A percentile compares a stretch with the other conserved stretches of the same genome.
phyloP scores from a whole-genome alignment of 495 filamentous ascomycete species.

The Penicillium canescens region DNA sequence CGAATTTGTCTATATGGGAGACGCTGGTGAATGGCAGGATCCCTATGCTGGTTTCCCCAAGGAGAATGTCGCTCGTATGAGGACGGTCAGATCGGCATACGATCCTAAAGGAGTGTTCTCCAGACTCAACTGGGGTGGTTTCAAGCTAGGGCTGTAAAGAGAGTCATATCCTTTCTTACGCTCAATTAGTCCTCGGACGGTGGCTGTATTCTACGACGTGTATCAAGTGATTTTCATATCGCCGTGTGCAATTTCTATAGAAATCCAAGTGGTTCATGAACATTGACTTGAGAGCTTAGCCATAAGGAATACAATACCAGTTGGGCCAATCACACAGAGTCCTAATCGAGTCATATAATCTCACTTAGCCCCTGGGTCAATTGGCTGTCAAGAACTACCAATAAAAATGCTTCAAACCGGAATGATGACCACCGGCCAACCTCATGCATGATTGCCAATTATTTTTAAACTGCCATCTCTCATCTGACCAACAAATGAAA shows the following conservation, averaged over 20 bases:
- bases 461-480: not conserved
- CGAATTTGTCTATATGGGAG: slow-evolving; percentile 39
- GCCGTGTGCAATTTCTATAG: too few relatives aligned
- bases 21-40: slow-evolving; percentile 41
- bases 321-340: too few relatives aligned
- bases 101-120: slow-evolving; percentile 32
- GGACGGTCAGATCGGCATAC: slow-evolving; percentile 30
- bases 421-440: not conserved
- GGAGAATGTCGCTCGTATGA: slow-evolving; percentile 34
- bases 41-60: slow-evolving; percentile 38
- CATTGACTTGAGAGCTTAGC: too few relatives aligned
- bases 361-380: too few relatives aligned
- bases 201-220: too few relatives aligned
- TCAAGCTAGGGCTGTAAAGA: slow-evolving; percentile 21
- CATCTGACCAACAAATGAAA: not conserved
- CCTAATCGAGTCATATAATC: too few relatives aligned
- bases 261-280: too few relatives aligned
- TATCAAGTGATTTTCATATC: too few relatives aligned
- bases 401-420: not conserved
- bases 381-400: not conserved
- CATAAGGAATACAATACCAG: too few relatives aligned
- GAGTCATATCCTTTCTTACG: too few relatives aligned
- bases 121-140: slow-evolving; percentile 29
- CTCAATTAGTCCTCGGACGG: too few relatives aligned
- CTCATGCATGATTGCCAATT: not conserved